Conservation (phyloP, 2,329 filamentous ascomycete genomes). For the Fonsecaea pedrosoi region DNA sequence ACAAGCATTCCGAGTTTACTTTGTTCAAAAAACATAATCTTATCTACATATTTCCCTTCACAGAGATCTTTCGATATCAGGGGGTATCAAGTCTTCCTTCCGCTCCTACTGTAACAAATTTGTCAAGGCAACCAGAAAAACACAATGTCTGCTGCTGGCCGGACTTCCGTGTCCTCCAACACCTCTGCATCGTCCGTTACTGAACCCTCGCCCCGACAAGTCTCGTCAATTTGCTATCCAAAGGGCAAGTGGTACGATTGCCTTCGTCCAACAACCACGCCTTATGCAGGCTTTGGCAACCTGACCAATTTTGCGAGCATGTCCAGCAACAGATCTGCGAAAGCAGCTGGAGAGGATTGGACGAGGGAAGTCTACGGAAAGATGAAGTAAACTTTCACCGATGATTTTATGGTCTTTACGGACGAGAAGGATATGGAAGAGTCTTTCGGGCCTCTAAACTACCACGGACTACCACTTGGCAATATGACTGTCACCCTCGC, state of each 20-base stretch:
- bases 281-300: slow-evolving; percentile 28
- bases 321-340: slow-evolving; percentile 17
- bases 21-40: slow-evolving; percentile 1
- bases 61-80: neutral
- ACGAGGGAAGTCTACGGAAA: slow-evolving; percentile 24
- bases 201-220: slow-evolving; percentile 13
- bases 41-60: neutral
- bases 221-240: slow-evolving; percentile 26
- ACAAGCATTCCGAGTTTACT: slow-evolving; percentile 6
- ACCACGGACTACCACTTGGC: too few species aligned
- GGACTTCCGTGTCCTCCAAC: slow-evolving; percentile 10
- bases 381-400: slow-evolving; percentile 17
- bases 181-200: slow-evolving; percentile 8
- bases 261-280: slow-evolving; percentile 28
- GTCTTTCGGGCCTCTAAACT: neutral
- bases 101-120: neutral
- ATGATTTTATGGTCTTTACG: neutral
- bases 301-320: slow-evolving; percentile 29
- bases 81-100: neutral
- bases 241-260: slow-evolving; percentile 35
- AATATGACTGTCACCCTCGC: neutral
- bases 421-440: neutral
- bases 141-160: slow-evolving; percentile 12
- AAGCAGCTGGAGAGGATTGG: slow-evolving; percentile 27
- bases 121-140: neutral